A percentile compares a stretch with the other conserved stretches of the same genome.
phyloP scores from a whole-genome alignment of 345 rosid genomes.

The Pistacia integerrima region DNA sequence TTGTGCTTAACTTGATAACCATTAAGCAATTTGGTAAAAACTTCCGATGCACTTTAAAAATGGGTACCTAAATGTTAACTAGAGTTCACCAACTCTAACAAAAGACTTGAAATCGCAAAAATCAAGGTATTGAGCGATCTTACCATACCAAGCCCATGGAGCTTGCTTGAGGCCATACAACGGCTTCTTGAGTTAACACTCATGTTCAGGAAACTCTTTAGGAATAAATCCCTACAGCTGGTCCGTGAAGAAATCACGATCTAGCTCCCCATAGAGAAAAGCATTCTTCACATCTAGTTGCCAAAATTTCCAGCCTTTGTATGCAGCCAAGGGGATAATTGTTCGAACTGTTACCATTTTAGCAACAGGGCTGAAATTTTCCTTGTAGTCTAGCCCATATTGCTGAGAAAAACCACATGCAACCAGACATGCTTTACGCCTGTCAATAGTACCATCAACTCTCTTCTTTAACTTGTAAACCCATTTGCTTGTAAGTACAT shows the following conservation, averaged over 20 bases:
- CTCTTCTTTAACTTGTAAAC: background rate
- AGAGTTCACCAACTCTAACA: no score
- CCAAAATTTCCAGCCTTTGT: background rate
- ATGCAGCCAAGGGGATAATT: background rate
- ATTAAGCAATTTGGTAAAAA: no score
- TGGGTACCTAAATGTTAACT: no score
- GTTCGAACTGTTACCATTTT: background rate
- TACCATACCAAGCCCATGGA: background rate
- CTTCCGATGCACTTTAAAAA: no score
- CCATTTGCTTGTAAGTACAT: conserved; percentile 7
- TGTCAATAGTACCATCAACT: background rate
- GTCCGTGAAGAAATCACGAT: background rate
- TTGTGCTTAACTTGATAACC: no score
- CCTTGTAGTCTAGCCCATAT: background rate
- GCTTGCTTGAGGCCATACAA: background rate
- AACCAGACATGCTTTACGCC: background rate
- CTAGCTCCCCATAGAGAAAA: background rate
- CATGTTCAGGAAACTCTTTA: background rate
- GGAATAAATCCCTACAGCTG: background rate
- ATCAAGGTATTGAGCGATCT: background rate
- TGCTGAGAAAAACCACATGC: background rate
- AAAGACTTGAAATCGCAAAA: background rate
- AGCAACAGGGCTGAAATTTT: background rate
- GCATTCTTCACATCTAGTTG: background rate
- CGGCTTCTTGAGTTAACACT: background rate